Conservation (phyloP, 1,284 basidiomycete genomes). For the Malassezia caprae region DNA sequence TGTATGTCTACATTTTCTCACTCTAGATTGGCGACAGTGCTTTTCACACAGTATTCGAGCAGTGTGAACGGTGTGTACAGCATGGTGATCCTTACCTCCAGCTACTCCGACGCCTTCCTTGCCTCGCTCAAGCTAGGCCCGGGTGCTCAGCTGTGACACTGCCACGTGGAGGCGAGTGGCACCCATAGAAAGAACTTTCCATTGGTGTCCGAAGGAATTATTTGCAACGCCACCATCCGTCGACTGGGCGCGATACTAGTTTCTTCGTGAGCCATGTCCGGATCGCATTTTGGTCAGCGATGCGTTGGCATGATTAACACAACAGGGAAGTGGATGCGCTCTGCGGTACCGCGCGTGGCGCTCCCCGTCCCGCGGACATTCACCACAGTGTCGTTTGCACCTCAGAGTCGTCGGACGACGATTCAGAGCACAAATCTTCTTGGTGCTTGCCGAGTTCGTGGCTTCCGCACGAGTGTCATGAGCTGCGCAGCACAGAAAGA, state of each 20-base stretch:
- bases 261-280: not conserved
- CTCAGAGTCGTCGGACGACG: not conserved
- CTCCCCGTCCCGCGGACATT: not conserved
- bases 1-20: slow-evolving; percentile 5
- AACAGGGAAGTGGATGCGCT: not conserved
- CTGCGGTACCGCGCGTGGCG: not conserved
- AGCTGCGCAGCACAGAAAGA: slow-evolving; percentile 56
- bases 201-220: not conserved
- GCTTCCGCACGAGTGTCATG: not conserved
- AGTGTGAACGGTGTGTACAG: slow-evolving; percentile 49
- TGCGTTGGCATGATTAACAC: not conserved
- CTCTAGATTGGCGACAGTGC: slow-evolving; percentile 12
- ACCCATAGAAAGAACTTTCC: slow-evolving; percentile 11
- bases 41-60: slow-evolving; percentile 42
- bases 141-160: slow-evolving; percentile 10
- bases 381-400: not conserved
- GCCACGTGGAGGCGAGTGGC: slow-evolving; percentile 6
- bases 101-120: slow-evolving; percentile 24
- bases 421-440: not conserved
- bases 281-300: slow-evolving; percentile 7
- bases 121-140: not conserved
- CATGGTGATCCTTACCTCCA: slow-evolving; percentile 16
- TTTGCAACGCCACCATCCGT: not conserved
- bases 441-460: not conserved
- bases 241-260: not conserved